Evolutionary conservation across 148 eudicot species (phyloP).

Genomic region (Agrostemma githago): DNA sequence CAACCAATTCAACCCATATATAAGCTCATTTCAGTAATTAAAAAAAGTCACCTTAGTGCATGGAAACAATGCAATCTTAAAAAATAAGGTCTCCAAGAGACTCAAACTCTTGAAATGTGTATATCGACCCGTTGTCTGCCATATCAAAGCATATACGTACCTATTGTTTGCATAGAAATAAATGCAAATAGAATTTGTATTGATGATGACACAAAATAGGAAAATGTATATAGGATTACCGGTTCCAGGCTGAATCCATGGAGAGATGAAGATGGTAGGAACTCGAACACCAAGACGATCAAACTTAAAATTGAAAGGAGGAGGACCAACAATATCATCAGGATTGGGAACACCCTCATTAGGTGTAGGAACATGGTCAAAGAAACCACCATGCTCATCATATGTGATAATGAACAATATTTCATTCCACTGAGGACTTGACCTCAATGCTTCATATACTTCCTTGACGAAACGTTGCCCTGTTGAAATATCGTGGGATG

Average conservation of each 20-base stretch:
- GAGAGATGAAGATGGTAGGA: constrained; percentile 64
- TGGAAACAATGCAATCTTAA: no score
- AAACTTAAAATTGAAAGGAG: constrained; percentile 53
- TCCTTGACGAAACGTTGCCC: constrained; percentile 56
- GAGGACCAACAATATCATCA: constrained; percentile 44
- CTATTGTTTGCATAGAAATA: neutral
- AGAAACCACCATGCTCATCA: constrained; percentile 69
- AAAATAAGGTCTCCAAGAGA: no score
- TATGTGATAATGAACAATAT: constrained; percentile 46
- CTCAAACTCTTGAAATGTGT: no score
- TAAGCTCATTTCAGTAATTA: no score
- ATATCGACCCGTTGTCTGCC: no score
- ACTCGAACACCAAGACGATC: constrained; percentile 68
- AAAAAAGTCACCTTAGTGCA: no score
- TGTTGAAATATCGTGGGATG: constrained; percentile 48
- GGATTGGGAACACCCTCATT: constrained; percentile 49
- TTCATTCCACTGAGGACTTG: constrained; percentile 67
- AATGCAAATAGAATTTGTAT: neutral
- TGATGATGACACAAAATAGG: neutral
- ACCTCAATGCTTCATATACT: constrained; percentile 57
- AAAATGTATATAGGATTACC: constrained; percentile 28
- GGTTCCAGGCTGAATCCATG: constrained; percentile 71
- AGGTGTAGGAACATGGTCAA: constrained; percentile 60
- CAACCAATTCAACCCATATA: no score
- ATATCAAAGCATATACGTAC: no score